Conservation (phyloP, 306 rosid species). For the Abrus pulchellus region DNA sequence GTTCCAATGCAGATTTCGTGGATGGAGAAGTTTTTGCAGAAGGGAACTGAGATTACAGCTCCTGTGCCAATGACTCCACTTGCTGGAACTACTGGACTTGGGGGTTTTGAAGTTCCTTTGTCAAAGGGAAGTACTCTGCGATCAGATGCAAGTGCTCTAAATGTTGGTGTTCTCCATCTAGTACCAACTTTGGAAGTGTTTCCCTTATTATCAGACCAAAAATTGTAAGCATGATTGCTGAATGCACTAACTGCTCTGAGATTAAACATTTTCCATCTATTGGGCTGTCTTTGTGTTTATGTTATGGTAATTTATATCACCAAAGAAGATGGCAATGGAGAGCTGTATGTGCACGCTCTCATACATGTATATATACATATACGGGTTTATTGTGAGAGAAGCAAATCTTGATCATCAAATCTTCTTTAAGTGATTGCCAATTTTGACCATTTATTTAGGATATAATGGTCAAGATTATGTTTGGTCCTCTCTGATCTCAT, state of each 20-base stretch:
- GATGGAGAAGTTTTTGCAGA: conserved; percentile 96
- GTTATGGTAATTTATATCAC: conserved; percentile 37
- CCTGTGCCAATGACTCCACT: conserved; percentile 94
- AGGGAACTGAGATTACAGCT: conserved; percentile 97
- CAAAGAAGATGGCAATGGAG: conserved; percentile 41
- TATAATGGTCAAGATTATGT: conserved; percentile 12
- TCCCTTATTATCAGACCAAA: conserved; percentile 85
- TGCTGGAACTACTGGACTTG: conserved; percentile 98
- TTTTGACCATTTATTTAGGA: conserved; percentile 16
- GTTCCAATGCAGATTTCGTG: conserved; percentile 82
- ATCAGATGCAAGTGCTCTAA: conserved; percentile 96
- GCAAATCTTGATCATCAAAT: conserved; percentile 7
- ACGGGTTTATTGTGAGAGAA: conserved; percentile 5
- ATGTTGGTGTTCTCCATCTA: conserved; percentile 93
- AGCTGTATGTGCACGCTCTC: background rate
- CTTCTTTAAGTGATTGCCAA: background rate
- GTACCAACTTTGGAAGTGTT: conserved; percentile 97
- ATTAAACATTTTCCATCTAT: conserved; percentile 15
- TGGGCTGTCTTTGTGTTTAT: conserved; percentile 27
- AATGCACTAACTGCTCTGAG: conserved; percentile 33
- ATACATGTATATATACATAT: background rate
- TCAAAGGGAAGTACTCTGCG: conserved; percentile 90
- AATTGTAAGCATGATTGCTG: conserved; percentile 64
- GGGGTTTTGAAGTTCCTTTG: conserved; percentile 96
- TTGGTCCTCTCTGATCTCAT: background rate